Percentiles rank a stretch among this genome's conserved stretches.
Conservation (phyloP, 2,329 filamentous ascomycete genomes). For the Endocalyx cinctus region DNA sequence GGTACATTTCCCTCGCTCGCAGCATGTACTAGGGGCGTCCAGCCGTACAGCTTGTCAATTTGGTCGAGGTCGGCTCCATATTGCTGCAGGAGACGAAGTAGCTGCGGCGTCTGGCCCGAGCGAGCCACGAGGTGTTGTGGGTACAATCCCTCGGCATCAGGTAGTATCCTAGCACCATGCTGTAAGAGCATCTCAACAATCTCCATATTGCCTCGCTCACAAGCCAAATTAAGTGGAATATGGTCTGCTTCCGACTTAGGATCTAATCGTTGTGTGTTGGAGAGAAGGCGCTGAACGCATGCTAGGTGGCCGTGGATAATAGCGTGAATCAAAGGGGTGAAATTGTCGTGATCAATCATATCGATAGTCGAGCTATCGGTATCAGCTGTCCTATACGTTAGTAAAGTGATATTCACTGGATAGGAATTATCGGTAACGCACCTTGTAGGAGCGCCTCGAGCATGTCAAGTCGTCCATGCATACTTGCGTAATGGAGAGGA, state of each 20-base stretch:
- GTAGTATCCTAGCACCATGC: conserved; percentile 74
- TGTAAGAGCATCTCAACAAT: conserved; percentile 83
- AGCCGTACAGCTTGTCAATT: conserved; percentile 91
- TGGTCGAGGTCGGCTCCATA: conserved; percentile 90
- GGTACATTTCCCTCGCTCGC: conserved; percentile 93
- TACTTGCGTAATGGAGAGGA: conserved; percentile 91
- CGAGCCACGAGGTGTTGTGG: conserved; percentile 96
- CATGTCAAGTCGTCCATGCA: conserved; percentile 86
- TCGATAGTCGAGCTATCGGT: conserved; percentile 78
- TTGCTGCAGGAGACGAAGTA: conserved; percentile 74
- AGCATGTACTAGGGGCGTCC: conserved; percentile 94
- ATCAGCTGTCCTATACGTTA: too few species aligned
- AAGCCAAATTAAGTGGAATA: conserved; percentile 89
- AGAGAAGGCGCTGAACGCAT: conserved; percentile 75
- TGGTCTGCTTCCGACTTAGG: conserved; percentile 84
- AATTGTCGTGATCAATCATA: conserved; percentile 92
- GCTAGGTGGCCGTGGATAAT: conserved; percentile 82
- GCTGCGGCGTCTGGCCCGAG: conserved; percentile 74
- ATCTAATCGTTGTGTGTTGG: conserved; percentile 76
- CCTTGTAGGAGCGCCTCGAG: conserved; percentile 67
- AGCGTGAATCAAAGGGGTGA: conserved; percentile 89
- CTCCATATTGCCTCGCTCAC: conserved; percentile 81
- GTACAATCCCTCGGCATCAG: conserved; percentile 92
- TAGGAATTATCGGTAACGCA: too few species aligned
- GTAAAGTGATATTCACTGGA: too few species aligned